Percentiles rank a stretch among this genome's conserved stretches.
phyloP scores from a whole-genome alignment of 2,329 filamentous ascomycete genomes.

The Pseudogymnoascus sp. region DNA sequence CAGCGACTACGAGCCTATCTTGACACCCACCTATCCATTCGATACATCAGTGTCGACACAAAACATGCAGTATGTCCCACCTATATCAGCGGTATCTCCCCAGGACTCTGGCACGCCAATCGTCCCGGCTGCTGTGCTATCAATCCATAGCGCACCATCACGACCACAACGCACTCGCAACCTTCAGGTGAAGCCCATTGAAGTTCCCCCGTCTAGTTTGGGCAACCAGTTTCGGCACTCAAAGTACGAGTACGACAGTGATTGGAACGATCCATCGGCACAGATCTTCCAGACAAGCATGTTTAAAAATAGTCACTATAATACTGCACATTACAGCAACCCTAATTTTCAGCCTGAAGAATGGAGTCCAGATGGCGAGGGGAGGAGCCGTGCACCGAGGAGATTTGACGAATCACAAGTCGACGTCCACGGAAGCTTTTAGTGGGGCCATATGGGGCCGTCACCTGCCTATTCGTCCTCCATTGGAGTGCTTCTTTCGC shows the following conservation, averaged over 20 bases:
- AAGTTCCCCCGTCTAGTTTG: neutral
- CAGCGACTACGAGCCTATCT: too few relatives aligned
- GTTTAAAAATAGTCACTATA: slow-evolving; percentile 62
- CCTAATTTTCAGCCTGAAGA: slow-evolving; percentile 53
- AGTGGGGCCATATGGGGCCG: too few relatives aligned
- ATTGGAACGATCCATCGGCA: slow-evolving; percentile 21
- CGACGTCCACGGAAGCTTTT: neutral
- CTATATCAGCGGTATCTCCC: neutral
- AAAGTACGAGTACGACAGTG: slow-evolving; percentile 18
- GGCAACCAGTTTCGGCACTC: slow-evolving; percentile 26
- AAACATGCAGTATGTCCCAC: neutral
- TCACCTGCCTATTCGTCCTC: too few relatives aligned
- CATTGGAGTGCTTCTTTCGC: too few relatives aligned
- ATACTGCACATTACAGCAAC: slow-evolving; percentile 60
- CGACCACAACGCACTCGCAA: neutral
- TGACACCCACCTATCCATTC: too few relatives aligned
- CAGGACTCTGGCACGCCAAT: neutral
- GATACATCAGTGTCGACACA: neutral
- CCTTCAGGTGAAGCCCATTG: neutral
- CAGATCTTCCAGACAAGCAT: slow-evolving; percentile 40
- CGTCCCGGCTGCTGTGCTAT: slow-evolving; percentile 21
- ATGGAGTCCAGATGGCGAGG: slow-evolving; percentile 32
- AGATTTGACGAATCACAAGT: neutral
- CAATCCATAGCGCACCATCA: slow-evolving; percentile 21
- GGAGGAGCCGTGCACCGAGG: slow-evolving; percentile 9